These are phyloP conservation scores for Ceratocystis harringtonii DNA, from an alignment of 2,329 filamentous ascomycete genomes.

Conservation along the genomic window DNA sequence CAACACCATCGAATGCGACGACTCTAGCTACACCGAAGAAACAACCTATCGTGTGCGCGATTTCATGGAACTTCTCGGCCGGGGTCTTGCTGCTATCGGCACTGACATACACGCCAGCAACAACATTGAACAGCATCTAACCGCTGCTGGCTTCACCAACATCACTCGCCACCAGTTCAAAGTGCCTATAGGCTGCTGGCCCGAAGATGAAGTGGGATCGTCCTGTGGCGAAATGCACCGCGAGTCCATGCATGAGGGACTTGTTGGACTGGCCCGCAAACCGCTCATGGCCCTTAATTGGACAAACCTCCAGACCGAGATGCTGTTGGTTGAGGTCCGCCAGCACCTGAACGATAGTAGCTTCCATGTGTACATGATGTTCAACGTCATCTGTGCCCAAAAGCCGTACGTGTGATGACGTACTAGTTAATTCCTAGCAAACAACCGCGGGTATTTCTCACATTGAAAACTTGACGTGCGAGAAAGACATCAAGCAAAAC, in stretches of 20 bases:
- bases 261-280: constrained; percentile 27
- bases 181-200: constrained; percentile 36
- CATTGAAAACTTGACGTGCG: too few relatives aligned
- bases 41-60: constrained; percentile 34
- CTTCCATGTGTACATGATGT: constrained; percentile 29
- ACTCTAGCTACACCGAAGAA: constrained; percentile 27
- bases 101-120: constrained; percentile 30
- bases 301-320: constrained; percentile 30
- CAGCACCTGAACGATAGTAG: constrained; percentile 26
- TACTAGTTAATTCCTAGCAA: too few relatives aligned
- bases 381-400: constrained; percentile 27
- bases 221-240: constrained; percentile 33
- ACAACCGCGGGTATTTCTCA: too few relatives aligned
- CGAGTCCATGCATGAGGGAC: constrained; percentile 29
- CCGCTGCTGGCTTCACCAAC: constrained; percentile 29
- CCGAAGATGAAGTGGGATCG: constrained; percentile 26
- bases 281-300: constrained; percentile 29
- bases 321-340: constrained; percentile 31
- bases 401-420: constrained; percentile 23
- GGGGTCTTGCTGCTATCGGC: constrained; percentile 29
- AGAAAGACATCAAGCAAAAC: background rate
- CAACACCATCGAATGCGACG: constrained; percentile 30
- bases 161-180: constrained; percentile 31
- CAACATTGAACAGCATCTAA: constrained; percentile 25
- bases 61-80: constrained; percentile 29